Evolutionary conservation across 345 rosid genomes (phyloP).

Genomic region (Rhizophora mangle): DNA sequence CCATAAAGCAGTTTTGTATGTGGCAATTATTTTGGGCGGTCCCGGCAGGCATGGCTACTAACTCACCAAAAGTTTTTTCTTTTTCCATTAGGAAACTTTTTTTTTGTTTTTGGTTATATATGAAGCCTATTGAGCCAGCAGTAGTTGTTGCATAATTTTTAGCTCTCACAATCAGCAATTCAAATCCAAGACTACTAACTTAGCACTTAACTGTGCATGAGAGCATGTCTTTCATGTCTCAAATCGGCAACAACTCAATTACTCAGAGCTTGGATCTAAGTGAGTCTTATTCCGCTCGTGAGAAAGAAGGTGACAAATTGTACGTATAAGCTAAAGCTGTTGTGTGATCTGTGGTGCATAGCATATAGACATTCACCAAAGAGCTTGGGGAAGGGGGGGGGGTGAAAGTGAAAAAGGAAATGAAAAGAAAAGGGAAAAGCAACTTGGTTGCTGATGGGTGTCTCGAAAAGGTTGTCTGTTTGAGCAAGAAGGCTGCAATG

Average conservation of each 20-base stretch:
- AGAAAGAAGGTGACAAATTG: neutral
- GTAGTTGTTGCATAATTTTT: too few species aligned
- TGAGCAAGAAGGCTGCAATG: slow-evolving; percentile 1
- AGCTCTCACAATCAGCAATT: too few species aligned
- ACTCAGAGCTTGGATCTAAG: neutral
- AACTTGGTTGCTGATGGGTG: neutral
- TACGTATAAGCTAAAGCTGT: neutral
- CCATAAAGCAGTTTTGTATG: neutral
- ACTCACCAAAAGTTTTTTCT: too few species aligned
- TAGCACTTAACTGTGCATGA: too few species aligned
- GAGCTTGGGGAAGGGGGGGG: neutral
- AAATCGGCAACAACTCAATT: too few species aligned
- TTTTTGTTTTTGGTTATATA: too few species aligned
- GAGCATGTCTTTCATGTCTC: too few species aligned
- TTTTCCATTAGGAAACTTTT: too few species aligned
- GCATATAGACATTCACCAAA: neutral
- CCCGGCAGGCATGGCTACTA: neutral
- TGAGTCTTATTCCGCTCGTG: neutral
- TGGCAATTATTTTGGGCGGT: neutral
- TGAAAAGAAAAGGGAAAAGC: neutral
- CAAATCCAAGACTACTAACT: too few species aligned
- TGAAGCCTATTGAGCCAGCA: too few species aligned
- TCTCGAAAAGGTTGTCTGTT: neutral
- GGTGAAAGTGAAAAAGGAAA: neutral
- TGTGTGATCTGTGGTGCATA: neutral